Conservation (phyloP, 495 filamentous ascomycete genomes). For the Tuber brumale region DNA sequence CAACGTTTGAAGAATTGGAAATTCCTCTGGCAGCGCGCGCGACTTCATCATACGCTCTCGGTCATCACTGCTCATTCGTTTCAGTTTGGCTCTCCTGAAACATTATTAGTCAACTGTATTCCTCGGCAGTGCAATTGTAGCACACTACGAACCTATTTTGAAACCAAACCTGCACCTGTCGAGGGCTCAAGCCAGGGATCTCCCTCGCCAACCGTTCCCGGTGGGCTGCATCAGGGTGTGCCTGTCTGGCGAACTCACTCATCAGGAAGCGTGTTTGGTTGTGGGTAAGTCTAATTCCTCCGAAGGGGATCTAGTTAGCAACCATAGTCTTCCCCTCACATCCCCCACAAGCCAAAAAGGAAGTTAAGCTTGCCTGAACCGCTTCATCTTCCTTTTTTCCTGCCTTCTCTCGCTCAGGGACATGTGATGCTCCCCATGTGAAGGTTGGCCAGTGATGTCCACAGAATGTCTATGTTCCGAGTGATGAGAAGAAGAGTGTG, state of each 20-base stretch:
- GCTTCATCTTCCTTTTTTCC: slow-evolving; percentile 90
- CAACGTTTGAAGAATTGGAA: slow-evolving; percentile 83
- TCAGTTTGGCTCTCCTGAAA: slow-evolving; percentile 82
- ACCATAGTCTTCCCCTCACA: not conserved
- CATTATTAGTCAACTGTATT: slow-evolving; percentile 21
- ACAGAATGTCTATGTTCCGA: slow-evolving; percentile 39
- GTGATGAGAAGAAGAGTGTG: slow-evolving; percentile 38
- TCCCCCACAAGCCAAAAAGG: not conserved
- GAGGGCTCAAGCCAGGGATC: slow-evolving; percentile 85
- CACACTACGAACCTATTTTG: slow-evolving; percentile 73
- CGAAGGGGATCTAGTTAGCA: slow-evolving; percentile 8
- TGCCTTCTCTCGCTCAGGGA: slow-evolving; percentile 55
- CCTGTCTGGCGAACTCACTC: slow-evolving; percentile 94
- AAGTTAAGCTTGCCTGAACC: slow-evolving; percentile 64
- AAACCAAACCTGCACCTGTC: slow-evolving; percentile 98
- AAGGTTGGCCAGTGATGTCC: slow-evolving; percentile 37
- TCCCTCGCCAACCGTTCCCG: slow-evolving; percentile 82
- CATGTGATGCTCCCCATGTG: slow-evolving; percentile 41
- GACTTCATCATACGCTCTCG: slow-evolving; percentile 92
- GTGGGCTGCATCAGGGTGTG: slow-evolving; percentile 90
- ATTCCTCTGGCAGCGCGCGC: slow-evolving; percentile 81
- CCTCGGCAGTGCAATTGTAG: slow-evolving; percentile 17
- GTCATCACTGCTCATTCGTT: slow-evolving; percentile 86
- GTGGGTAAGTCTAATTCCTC: slow-evolving; percentile 69
- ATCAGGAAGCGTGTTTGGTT: slow-evolving; percentile 94